These are phyloP conservation scores for Podaxis rugospora DNA, from an alignment of 768 basidiomycete species.

Conservation along the genomic window DNA sequence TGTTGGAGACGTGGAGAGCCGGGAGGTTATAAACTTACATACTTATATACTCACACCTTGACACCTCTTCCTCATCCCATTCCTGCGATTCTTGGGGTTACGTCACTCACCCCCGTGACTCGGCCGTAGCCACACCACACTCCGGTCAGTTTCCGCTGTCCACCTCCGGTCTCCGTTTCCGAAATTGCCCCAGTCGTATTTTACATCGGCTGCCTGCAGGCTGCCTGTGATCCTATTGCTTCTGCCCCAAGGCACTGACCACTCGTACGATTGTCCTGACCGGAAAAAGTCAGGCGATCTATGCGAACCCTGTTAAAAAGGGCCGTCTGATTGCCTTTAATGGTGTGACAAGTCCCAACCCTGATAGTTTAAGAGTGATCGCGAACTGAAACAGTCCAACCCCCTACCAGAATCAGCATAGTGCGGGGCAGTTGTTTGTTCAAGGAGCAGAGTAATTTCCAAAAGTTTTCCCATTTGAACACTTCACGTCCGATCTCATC, in stretches of 20 bases:
- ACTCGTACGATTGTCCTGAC: conserved; percentile 3
- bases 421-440: too few species aligned
- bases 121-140: background rate
- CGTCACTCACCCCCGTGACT: background rate
- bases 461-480: too few species aligned
- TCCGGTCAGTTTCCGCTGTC: background rate
- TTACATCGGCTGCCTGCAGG: background rate
- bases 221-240: background rate
- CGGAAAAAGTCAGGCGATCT: background rate
- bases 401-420: too few species aligned
- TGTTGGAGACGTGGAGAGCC: background rate
- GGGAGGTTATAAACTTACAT: conserved; percentile 19
- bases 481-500: too few species aligned
- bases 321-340: background rate
- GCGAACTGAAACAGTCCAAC: background rate
- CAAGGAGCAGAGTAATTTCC: too few species aligned
- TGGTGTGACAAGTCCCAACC: background rate
- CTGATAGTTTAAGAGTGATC: background rate
- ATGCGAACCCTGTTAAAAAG: conserved; percentile 1
- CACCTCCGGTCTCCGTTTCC: background rate
- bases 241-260: conserved; percentile 4
- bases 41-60: conserved; percentile 20
- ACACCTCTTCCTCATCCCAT: background rate
- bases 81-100: conserved; percentile 24
- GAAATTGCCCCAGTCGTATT: background rate